phyloP scores from a whole-genome alignment of 768 basidiomycete species.

The Suillus tomentosus region DNA sequence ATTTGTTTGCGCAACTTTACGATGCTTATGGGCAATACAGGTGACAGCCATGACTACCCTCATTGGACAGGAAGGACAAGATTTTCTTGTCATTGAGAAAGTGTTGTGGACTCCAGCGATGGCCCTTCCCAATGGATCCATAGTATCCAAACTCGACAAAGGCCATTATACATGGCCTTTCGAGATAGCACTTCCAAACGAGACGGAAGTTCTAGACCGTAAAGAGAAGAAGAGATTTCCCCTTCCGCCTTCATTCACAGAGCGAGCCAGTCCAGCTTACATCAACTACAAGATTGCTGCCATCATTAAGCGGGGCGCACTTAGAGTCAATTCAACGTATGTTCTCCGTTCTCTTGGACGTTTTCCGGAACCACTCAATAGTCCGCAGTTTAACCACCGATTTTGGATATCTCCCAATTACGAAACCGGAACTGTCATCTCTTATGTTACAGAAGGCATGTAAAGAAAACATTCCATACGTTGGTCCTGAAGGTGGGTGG shows the following conservation, averaged over 20 bases:
- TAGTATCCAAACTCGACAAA: slow-evolving; percentile 38
- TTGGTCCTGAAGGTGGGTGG: slow-evolving; percentile 35
- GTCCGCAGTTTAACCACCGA: slow-evolving; percentile 32
- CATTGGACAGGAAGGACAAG: slow-evolving; percentile 55
- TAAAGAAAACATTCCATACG: slow-evolving; percentile 31
- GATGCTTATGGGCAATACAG: slow-evolving; percentile 27
- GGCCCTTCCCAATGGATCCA: slow-evolving; percentile 26
- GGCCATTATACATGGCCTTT: slow-evolving; percentile 54
- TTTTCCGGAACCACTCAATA: slow-evolving; percentile 1
- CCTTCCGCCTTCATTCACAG: slow-evolving; percentile 56
- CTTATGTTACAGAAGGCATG: slow-evolving; percentile 39
- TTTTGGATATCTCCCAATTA: slow-evolving; percentile 37
- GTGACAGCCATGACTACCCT: slow-evolving; percentile 49
- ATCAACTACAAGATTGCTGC: slow-evolving; percentile 57
- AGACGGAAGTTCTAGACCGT: slow-evolving; percentile 42
- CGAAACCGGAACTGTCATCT: slow-evolving; percentile 38
- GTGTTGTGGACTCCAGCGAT: slow-evolving; percentile 42
- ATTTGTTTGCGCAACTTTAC: background rate
- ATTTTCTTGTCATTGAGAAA: slow-evolving; percentile 46
- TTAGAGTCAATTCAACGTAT: slow-evolving; percentile 49
- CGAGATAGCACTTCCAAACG: slow-evolving; percentile 45
- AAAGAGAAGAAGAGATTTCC: slow-evolving; percentile 38
- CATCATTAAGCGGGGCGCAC: slow-evolving; percentile 48
- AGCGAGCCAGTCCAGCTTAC: slow-evolving; percentile 55
- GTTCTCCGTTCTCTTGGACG: background rate